Conservation (phyloP, 2,329 filamentous ascomycete species). For the Colletotrichum abscissum region DNA sequence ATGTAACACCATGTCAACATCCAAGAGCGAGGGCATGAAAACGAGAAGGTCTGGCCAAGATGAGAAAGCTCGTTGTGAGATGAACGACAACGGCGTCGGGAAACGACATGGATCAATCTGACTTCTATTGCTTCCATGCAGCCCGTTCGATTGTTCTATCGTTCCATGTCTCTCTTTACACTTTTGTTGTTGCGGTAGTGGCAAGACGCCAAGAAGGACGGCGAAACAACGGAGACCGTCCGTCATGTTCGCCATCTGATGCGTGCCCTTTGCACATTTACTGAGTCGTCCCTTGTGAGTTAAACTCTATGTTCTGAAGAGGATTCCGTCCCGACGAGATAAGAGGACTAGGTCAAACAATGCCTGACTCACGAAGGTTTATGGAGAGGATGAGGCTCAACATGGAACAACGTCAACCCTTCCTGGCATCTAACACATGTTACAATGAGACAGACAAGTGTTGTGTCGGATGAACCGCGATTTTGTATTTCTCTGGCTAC, state of each 20-base stretch:
- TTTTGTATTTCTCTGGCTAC: background rate
- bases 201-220: background rate
- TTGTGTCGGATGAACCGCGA: slow-evolving; percentile 7
- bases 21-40: slow-evolving; percentile 1
- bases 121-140: background rate
- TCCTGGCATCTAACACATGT: slow-evolving; percentile 12
- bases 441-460: background rate
- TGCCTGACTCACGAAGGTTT: slow-evolving; percentile 3
- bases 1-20: background rate
- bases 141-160: slow-evolving; percentile 2
- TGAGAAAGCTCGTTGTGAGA: background rate
- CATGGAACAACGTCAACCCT: background rate
- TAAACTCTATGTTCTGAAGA: background rate
- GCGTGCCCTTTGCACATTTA: background rate
- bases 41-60: background rate
- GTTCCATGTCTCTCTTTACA: background rate
- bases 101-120: background rate
- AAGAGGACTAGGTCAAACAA: background rate
- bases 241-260: background rate
- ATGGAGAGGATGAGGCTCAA: background rate
- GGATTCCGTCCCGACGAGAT: background rate
- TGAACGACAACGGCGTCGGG: background rate
- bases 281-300: background rate
- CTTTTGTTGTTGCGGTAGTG: background rate
- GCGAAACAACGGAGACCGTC: background rate